phyloP scores from a whole-genome alignment of 2,329 filamentous ascomycete species.

The Paecilomyces dactylethromorphus region DNA sequence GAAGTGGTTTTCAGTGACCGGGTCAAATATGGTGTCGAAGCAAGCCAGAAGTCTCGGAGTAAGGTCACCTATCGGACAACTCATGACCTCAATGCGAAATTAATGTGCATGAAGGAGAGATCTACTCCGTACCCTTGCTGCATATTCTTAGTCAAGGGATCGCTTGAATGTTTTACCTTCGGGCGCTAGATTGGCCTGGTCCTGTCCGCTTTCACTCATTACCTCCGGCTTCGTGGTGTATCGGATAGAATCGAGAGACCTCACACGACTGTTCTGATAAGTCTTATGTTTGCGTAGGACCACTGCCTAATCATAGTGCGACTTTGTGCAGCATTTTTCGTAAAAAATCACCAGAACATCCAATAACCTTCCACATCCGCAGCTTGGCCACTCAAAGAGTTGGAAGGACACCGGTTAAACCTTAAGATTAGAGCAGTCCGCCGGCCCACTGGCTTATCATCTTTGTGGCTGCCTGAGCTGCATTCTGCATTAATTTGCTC shows the following conservation, averaged over 20 bases:
- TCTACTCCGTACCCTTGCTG: too few relatives aligned
- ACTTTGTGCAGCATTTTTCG: not conserved
- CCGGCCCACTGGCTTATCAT: not conserved
- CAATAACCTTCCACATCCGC: not conserved
- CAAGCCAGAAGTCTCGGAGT: too few relatives aligned
- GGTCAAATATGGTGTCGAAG: too few relatives aligned
- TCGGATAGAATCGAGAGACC: not conserved
- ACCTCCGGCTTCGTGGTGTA: not conserved
- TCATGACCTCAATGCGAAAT: not conserved
- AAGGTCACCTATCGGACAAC: too few relatives aligned
- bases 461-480: not conserved
- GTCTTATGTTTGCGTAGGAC: not conserved
- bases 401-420: not conserved
- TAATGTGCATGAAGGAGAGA: too few relatives aligned
- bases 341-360: not conserved
- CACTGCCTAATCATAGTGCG: not conserved
- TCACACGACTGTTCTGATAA: not conserved
- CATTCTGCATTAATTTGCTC: not conserved
- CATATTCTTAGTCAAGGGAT: too few relatives aligned
- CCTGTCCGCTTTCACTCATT: not conserved
- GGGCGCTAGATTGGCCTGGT: not conserved
- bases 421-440: not conserved
- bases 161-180: too few relatives aligned
- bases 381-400: not conserved
- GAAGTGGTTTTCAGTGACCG: too few relatives aligned